Conservation (phyloP, 2,329 filamentous ascomycete genomes). For the Apiospora saccharicola region DNA sequence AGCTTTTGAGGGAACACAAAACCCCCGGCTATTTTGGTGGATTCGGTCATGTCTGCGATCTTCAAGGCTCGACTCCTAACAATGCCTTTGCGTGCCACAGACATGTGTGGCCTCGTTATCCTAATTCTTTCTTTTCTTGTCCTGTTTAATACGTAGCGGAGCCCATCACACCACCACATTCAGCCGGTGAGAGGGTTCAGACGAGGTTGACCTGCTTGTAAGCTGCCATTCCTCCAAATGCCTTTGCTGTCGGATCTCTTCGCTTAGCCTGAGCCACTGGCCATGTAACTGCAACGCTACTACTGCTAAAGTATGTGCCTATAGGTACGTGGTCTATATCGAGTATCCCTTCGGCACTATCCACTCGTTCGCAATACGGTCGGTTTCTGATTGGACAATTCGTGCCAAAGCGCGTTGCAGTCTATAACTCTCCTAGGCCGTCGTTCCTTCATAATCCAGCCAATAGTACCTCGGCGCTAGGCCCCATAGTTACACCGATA, state of each 20-base stretch:
- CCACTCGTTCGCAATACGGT: neutral
- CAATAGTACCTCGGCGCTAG: neutral
- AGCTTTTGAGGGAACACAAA: neutral
- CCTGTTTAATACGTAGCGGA: constrained; percentile 10
- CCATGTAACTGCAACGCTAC: neutral
- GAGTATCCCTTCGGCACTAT: neutral
- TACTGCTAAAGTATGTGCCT: neutral
- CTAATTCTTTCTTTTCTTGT: neutral
- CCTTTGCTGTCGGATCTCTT: neutral
- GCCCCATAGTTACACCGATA: constrained; percentile 2
- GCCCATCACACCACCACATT: constrained; percentile 14
- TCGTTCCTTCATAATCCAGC: neutral
- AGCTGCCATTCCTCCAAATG: neutral
- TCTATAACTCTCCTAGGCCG: neutral
- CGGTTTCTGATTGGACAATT: neutral
- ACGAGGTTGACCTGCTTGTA: constrained; percentile 1
- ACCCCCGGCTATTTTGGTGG: neutral
- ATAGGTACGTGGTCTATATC: neutral
- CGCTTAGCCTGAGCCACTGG: neutral
- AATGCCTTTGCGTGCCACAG: neutral
- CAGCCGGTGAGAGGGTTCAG: constrained; percentile 15
- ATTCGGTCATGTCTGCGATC: neutral
- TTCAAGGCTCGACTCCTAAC: neutral
- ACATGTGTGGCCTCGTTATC: neutral
- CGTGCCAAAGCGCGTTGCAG: neutral